Conservation (phyloP, 805 yeast genomes). For the Cyberlindnera saturnus region DNA sequence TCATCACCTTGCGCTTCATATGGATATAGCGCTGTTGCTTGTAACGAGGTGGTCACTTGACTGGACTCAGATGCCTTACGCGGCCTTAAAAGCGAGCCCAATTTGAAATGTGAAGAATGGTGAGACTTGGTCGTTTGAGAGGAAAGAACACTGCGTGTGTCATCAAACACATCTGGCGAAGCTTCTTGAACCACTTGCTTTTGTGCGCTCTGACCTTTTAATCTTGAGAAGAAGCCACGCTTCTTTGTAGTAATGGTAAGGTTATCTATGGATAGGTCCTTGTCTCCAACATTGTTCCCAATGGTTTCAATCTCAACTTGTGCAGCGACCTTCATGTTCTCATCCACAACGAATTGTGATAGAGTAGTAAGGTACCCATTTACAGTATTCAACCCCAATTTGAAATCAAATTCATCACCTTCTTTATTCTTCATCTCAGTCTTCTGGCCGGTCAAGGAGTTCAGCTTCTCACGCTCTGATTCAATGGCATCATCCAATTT, state of each 20-base stretch:
- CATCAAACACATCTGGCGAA: constrained; percentile 11
- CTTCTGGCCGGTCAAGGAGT: constrained; percentile 25
- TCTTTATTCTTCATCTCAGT: constrained; percentile 33
- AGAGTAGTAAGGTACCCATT: constrained; percentile 46
- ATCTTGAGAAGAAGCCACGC: constrained; percentile 47
- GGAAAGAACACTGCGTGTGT: constrained; percentile 19
- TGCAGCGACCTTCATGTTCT: constrained; percentile 62
- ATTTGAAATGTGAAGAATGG: constrained; percentile 11
- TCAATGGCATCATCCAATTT: constrained; percentile 26
- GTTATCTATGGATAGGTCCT: constrained; percentile 56
- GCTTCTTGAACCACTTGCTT: constrained; percentile 10
- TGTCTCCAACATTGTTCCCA: constrained; percentile 74
- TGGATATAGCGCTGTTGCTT: constrained; percentile 39
- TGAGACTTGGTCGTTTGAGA: constrained; percentile 9
- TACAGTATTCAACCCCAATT: constrained; percentile 35
- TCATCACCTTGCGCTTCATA: constrained; percentile 60
- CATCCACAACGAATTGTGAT: constrained; percentile 63
- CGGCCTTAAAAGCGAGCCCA: constrained; percentile 17
- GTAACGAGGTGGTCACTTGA: constrained; percentile 17
- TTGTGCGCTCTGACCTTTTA: constrained; percentile 19
- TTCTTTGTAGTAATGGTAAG: constrained; percentile 46
- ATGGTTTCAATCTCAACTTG: constrained; percentile 91
- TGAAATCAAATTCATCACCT: constrained; percentile 42
- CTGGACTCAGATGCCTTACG: constrained; percentile 10
- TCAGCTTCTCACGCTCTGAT: constrained; percentile 26